Evolutionary conservation across 2,329 filamentous ascomycete species (phyloP), one percentile per base, ranked within the genome.

Genomic region (Metarhizium rileyi): DNA sequence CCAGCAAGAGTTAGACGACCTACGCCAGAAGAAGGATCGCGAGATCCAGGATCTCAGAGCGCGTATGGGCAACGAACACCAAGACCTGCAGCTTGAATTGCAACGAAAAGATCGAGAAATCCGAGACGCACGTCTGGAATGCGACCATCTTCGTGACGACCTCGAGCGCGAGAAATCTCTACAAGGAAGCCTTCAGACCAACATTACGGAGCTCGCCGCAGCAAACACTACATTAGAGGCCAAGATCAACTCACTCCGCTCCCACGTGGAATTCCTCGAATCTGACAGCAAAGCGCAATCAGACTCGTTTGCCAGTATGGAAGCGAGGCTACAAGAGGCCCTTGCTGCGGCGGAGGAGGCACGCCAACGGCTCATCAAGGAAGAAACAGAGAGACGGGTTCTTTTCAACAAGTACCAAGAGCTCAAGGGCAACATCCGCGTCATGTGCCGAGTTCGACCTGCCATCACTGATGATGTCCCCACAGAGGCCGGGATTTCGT

Each of bases 321-420:
- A 95, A 61, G 76, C 84, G 41, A 78, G 84, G 47, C 81, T 95
- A 61, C 85, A 88, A 61, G 85, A 93, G 44, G 90, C 90, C 0
- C 68, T 89, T 23, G 77, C 78, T 14, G 71, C 77, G 20, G 87
- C 85, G 1, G 81, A 86, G 27, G 76, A 80, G 33, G 83, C 87
- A 1, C 82, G 86, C 50, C 81, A 88, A 56, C 95, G 93, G 62
- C 74, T 98, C 26, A 84, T 93, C 54, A 88, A 85, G 60, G 93
- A 97, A 63, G 93, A 98, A 68, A 93, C 87, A 1, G 74, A 95
- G 46, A 82, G 93, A 14, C 81, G 93, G 22, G 91, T 94, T 58
- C 77, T 98, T 0, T 95, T 97, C 72, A 97, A 97, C 68, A 93
- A 95, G 65, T 91, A 98, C 44, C 90, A 98, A 65, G 93, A 98